Evolutionary conservation across 768 basidiomycete genomes (phyloP).

Genomic region (Pleurotus ostreatus): DNA sequence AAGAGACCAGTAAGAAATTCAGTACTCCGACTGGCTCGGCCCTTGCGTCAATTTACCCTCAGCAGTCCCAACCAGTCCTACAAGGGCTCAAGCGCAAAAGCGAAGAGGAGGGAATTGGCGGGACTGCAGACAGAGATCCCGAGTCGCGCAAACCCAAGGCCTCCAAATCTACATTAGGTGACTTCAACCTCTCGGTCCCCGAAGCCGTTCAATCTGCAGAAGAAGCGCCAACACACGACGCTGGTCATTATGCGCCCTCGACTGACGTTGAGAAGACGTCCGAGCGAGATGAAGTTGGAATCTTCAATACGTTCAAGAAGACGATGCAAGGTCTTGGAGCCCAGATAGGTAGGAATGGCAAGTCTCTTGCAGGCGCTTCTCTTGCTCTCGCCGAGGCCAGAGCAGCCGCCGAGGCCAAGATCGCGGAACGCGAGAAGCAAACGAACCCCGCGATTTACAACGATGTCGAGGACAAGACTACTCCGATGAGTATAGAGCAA

Average conservation of each 20-base stretch:
- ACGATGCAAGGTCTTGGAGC: conserved; percentile 67
- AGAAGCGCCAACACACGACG: too few relatives aligned
- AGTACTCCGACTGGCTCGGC: conserved; percentile 12
- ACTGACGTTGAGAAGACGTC: not conserved
- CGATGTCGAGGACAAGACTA: conserved; percentile 10
- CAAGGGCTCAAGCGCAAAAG: conserved; percentile 63
- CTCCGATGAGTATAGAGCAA: not conserved
- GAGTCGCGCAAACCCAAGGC: conserved; percentile 46
- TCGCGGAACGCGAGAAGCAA: conserved; percentile 60
- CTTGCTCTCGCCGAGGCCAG: conserved; percentile 66
- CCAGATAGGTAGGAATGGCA: conserved; percentile 54
- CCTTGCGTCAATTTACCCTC: conserved; percentile 3
- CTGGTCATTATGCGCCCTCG: not conserved
- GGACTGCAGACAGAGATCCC: conserved; percentile 24
- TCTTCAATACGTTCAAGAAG: conserved; percentile 65
- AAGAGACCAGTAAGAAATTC: conserved; percentile 40
- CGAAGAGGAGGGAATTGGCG: conserved; percentile 33
- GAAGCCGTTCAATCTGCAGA: not conserved
- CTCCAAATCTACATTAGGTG: conserved; percentile 38
- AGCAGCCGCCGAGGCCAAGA: conserved; percentile 63
- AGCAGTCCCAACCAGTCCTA: conserved; percentile 7
- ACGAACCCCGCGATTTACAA: conserved; percentile 30
- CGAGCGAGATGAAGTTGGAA: conserved; percentile 32
- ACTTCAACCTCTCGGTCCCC: conserved; percentile 14
- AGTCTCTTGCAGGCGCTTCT: conserved; percentile 56